Base-by-base conservation (phyloP, 1,284 basidiomycete species). In the Pulveroboletus sp. region DNA sequence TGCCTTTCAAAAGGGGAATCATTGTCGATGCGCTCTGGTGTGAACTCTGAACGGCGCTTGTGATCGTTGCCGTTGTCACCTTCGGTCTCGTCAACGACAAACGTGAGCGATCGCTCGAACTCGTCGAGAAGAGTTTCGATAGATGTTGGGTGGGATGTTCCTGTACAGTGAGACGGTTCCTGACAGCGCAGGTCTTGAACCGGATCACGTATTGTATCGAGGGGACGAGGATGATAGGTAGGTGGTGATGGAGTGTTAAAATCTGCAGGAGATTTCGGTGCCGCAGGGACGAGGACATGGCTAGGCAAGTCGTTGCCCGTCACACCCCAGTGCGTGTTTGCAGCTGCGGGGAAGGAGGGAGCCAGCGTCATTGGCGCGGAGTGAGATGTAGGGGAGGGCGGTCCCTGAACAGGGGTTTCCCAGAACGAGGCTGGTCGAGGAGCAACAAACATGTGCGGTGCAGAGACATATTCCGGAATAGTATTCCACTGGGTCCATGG, bases 51-150 rank as follows among this genome's bases (percentile, higher is more conserved):
- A 1, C 14, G 18, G 15, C 3, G 14, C 15, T 29, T 15, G 10
- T 25, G 14, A 17, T 33, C 25, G 18, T n/a, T 40, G 38, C 8
- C 5, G 15, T 20, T 22, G 29, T 38, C 59, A 44, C n/a, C 15
- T 45, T 11, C n/a, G 12, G 22, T 22, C 29, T 54, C 48, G 39
- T 56, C 26, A 22, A n/a, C 4, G 8, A 31, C n/a, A 17, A 52
- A 26, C 22, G 22, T 63, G 38, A 60, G 43, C 11, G 39, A 48
- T 31, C 44, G 47, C 33, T 65, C 50, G 17, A 66, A 66, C 3
- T 49, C 46, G 9, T 52, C 43, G 8, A 57, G 43, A 15, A 62
- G 49, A 24, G 38, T 36, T 18, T 49, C 39, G 11, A 62, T 10
- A n/a, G 51, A 48, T 9, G 29, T 26, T 3, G 33, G 6, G 18